Evolutionary conservation across 306 rosid genomes (phyloP).

Genomic region (Parietaria judaica): DNA sequence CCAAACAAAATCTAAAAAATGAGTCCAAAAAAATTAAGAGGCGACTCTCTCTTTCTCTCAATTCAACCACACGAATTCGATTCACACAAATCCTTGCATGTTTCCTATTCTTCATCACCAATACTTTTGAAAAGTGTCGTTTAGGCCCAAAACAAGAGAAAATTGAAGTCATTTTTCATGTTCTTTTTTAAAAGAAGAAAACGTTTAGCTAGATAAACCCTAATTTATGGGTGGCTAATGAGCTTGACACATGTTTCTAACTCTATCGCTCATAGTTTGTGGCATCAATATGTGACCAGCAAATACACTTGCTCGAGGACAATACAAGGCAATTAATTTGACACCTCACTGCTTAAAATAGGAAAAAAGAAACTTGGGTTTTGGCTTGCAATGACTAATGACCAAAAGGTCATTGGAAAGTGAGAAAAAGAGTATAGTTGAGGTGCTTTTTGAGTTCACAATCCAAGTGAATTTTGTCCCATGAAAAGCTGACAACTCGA

Average conservation of each 20-base stretch:
- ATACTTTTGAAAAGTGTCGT: not conserved
- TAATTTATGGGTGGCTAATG: constrained; percentile 7
- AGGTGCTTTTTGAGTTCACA: too few relatives aligned
- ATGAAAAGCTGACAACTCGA: too few relatives aligned
- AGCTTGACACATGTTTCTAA: constrained; percentile 7
- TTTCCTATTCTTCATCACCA: not conserved
- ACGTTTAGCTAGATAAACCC: too few relatives aligned
- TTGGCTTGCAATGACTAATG: too few relatives aligned
- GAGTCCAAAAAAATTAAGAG: not conserved
- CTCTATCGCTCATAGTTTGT: not conserved
- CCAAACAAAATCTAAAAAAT: not conserved
- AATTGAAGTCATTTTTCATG: not conserved
- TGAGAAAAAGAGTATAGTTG: too few relatives aligned
- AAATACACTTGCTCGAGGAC: not conserved
- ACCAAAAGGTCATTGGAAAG: too few relatives aligned
- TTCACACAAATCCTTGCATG: not conserved
- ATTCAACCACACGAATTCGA: not conserved
- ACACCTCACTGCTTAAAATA: not conserved
- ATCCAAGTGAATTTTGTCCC: too few relatives aligned
- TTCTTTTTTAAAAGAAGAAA: not conserved
- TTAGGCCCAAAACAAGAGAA: not conserved
- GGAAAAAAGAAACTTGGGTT: not conserved
- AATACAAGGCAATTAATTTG: constrained; percentile 6
- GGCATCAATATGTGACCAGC: constrained; percentile 1
- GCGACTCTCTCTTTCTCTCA: not conserved